phyloP scores from a whole-genome alignment of 306 rosid genomes.

The Rosa rugosa region DNA sequence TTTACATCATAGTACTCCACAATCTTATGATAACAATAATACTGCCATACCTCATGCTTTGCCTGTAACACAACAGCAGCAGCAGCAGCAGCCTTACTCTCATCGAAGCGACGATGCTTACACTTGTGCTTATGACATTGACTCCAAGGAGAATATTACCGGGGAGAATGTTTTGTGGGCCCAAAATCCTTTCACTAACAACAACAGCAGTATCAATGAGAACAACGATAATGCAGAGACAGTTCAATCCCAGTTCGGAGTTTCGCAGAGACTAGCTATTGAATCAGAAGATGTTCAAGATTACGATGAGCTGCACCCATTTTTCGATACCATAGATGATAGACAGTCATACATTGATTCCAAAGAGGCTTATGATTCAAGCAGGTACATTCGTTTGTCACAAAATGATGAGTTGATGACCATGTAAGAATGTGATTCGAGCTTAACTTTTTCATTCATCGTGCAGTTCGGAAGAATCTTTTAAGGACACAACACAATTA shows the following conservation, averaged over 20 bases:
- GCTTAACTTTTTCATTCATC: not conserved
- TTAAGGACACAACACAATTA: conserved; percentile 57
- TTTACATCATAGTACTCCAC: conserved; percentile 35
- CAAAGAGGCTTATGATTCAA: conserved; percentile 73
- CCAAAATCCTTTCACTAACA: conserved; percentile 28
- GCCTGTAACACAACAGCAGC: conserved; percentile 29
- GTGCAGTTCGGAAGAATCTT: conserved; percentile 68
- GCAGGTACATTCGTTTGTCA: conserved; percentile 42
- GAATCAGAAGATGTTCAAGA: conserved; percentile 51
- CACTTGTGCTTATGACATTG: conserved; percentile 38
- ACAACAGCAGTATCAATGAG: conserved; percentile 25
- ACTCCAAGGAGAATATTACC: conserved; percentile 32
- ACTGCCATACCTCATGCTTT: conserved; percentile 24
- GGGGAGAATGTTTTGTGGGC: conserved; percentile 43
- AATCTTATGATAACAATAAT: conserved; percentile 19
- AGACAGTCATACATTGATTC: conserved; percentile 69
- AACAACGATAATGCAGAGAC: conserved; percentile 26
- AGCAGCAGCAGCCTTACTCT: conserved; percentile 44
- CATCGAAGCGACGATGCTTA: conserved; percentile 39
- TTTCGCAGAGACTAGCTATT: conserved; percentile 39
- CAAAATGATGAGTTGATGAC: not conserved
- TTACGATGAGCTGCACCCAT: conserved; percentile 62
- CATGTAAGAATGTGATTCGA: not conserved
- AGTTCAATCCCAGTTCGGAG: conserved; percentile 37
- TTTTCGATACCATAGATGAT: conserved; percentile 62